Evolutionary conservation across 2,329 filamentous ascomycete genomes (phyloP), one percentile per base, ranked within the genome.

Genomic region (Penicillium sp.): DNA sequence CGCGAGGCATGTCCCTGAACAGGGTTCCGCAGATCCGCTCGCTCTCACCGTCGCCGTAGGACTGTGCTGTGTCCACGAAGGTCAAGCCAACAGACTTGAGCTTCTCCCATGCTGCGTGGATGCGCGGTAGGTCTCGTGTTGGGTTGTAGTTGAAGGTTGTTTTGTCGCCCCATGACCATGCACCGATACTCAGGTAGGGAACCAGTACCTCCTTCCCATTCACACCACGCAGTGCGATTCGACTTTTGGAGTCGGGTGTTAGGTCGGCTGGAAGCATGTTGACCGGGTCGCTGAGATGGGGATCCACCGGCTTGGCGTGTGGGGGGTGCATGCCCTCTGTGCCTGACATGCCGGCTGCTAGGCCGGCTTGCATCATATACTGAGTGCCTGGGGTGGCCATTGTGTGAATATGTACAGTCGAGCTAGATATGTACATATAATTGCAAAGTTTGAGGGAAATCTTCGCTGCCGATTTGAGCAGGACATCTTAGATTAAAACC

Each of bases 31-130:
- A 67, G 54, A 75, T 72, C 9, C 62, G 61, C 54, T 75, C 72
- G 48, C 67, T 70, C 48, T 72, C 64, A 3, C 71, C 69, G 24
- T 61, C 62, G 35, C 71, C 71, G 53, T 74, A 75, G 15, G 63
- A 67, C 58, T 73, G 68, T 8, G 72, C 70, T 6, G 70, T 74
- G 53, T 74, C 72, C 51, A 74, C 66, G 50, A 73, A 73, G 47
- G 68, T 72, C 22, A 73, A 51, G 13, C 67, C 66, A 4, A 64
- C 62, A 6, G 61, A 54, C 43, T 69, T 61, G n/a, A 69, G 60
- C 24, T 64, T 54, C 35, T 63, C 53, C 70, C 71, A 74, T 19
- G 70, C 71, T 39, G 63, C 64, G 15, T 68, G 66, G 12, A 70
- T 60, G 13, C 48, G 58, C 3, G 59, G 63, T n/a, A 62, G 60